Evolutionary conservation across 108 stramenopile species (phyloP).

Genomic region (Pseudonitzschia delicatissima): DNA sequence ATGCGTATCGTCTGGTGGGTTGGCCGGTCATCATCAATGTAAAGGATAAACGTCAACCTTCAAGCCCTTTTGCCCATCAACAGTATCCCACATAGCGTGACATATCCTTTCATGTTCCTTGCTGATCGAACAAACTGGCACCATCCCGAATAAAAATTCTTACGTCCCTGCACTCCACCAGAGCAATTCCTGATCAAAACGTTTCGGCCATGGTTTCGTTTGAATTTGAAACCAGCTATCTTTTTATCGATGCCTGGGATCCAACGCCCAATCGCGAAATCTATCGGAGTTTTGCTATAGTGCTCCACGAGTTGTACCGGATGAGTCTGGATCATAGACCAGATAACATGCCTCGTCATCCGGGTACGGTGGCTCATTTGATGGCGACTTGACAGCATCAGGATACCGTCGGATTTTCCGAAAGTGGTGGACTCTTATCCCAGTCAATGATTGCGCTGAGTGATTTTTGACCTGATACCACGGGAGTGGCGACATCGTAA

Average conservation of each 20-base stretch:
- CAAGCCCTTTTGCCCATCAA: conserved; percentile 22
- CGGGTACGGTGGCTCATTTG: conserved; percentile 11
- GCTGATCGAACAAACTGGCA: conserved; percentile 34
- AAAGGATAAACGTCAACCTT: conserved; percentile 26
- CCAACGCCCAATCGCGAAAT: conserved; percentile 43
- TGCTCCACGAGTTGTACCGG: conserved; percentile 36
- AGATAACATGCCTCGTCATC: conserved; percentile 29
- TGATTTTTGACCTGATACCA: neutral
- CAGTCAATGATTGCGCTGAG: neutral
- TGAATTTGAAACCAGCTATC: conserved; percentile 52
- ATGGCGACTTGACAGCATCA: neutral
- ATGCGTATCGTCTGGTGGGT: conserved; percentile 6
- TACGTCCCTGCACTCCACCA: conserved; percentile 21
- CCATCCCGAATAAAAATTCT: conserved; percentile 34
- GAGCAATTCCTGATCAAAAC: conserved; percentile 29
- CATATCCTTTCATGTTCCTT: conserved; percentile 1
- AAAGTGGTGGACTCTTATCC: neutral
- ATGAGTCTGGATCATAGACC: conserved; percentile 39
- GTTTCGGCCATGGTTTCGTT: conserved; percentile 33
- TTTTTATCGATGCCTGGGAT: conserved; percentile 23
- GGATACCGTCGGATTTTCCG: neutral
- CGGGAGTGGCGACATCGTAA: neutral
- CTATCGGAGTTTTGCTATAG: conserved; percentile 35
- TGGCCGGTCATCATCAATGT: conserved; percentile 9
- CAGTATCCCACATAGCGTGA: conserved; percentile 15